Base-by-base conservation (phyloP, 2,329 filamentous ascomycete genomes). In the Metarhizium robertsii region DNA sequence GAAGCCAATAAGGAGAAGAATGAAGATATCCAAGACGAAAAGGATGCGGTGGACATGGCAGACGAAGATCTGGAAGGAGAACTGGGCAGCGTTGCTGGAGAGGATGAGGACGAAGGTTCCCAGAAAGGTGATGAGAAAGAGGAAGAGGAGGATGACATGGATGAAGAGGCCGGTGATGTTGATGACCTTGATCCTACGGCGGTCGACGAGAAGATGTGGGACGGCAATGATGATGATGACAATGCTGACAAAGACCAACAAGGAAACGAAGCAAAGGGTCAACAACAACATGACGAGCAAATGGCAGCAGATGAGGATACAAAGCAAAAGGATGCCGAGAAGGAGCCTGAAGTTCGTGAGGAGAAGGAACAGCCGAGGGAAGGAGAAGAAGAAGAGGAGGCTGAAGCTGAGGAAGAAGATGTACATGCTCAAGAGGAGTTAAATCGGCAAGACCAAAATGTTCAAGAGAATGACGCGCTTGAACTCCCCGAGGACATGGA, bases 161-260 rank as follows among this genome's bases (percentile, higher is more conserved):
- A 96, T 61, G 92, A 96, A 64, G 90, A 97, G 70, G 82, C 88
- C 5, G 94, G 92, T 1, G 88, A 91, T 64, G 91, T 97, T 11
- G 90, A 96, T 72, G 90, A 95, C 64, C 77, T 96, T 46, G 92
- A 96, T 62, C 87, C 90, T 13, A 88, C 85, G 16, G 89, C 92
- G 20, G 88, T 97, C 1, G 95, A 99, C 67, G 95, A 99, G 74
- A 99, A 97, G 77, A 91, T 97, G 81, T 99, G 94, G 94, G 92
- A 99, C 70, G 92, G 91, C 43, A 85, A 87, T 52, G 85, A 87
- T 53, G 85, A 87, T 53, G 86, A 90, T 47, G 80, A 92, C 48
- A 84, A 92, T 50, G 85, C 88, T 1, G 87, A 92, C 50, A 94
- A 94, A 62, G 88, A 96, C 48, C 87, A 90, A 65, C 78, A 90